phyloP scores from a whole-genome alignment of 352 stramenopile genomes.

The Phytophthora litchii region DNA sequence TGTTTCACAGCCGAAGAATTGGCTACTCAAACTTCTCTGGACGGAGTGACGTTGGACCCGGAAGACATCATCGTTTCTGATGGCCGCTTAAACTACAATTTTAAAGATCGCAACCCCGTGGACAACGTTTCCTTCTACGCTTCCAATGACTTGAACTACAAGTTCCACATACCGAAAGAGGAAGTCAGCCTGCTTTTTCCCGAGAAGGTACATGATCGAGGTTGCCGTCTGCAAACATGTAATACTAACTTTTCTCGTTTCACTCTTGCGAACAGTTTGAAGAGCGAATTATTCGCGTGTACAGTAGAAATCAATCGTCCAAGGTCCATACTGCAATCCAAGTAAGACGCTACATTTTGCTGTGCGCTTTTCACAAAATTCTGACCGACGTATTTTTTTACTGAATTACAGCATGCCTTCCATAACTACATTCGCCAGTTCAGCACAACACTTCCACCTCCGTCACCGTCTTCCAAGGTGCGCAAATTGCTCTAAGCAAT shows the following conservation, averaged over 20 bases:
- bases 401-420: conserved; percentile 54
- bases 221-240: too few relatives aligned
- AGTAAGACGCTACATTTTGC: too few relatives aligned
- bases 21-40: conserved; percentile 50
- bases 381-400: not conserved
- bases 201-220: conserved; percentile 65
- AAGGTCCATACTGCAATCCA: conserved; percentile 65
- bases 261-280: conserved; percentile 69
- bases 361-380: not conserved
- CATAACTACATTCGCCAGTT: conserved; percentile 65
- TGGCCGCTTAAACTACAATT: conserved; percentile 85
- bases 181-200: conserved; percentile 85
- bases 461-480: conserved; percentile 79
- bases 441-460: conserved; percentile 63
- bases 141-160: conserved; percentile 60
- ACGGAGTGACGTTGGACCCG: conserved; percentile 47
- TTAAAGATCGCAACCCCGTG: conserved; percentile 82
- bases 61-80: conserved; percentile 87
- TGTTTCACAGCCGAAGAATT: conserved; percentile 66
- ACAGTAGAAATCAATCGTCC: conserved; percentile 61
- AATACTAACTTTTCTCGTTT: too few relatives aligned
- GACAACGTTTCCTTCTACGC: conserved; percentile 86
- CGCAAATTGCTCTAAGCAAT: not conserved
- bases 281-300: conserved; percentile 82
- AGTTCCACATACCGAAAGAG: conserved; percentile 82